Evolutionary conservation across 352 stramenopile species (phyloP).

Genomic region (Blastocystis sp.): DNA sequence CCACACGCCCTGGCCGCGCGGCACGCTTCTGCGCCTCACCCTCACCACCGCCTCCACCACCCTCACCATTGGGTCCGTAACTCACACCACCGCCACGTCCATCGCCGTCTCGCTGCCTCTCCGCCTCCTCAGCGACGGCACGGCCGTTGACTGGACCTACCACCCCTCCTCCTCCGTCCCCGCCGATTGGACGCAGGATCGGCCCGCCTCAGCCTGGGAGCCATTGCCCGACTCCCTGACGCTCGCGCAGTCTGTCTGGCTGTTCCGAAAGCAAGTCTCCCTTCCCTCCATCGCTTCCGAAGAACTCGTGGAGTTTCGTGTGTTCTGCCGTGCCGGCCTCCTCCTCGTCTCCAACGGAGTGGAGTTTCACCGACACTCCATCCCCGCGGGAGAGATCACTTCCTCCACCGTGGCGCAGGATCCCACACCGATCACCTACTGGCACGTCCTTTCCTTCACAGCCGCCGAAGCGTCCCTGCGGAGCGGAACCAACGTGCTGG

Average conservation of each 20-base stretch:
- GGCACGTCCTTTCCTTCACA: not conserved
- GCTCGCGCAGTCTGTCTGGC: conserved; percentile 33
- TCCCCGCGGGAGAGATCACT: not conserved
- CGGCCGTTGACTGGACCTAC: not conserved
- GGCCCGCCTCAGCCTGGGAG: not conserved
- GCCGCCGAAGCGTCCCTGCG: not conserved
- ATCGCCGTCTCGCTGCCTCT: conserved; percentile 16
- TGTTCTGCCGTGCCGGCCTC: not conserved
- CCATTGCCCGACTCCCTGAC: not conserved
- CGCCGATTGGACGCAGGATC: conserved; percentile 1
- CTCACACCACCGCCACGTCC: not conserved
- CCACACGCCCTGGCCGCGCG: not conserved
- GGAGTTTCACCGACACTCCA: not conserved
- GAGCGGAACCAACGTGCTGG: conserved; percentile 5
- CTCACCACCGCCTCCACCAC: not conserved
- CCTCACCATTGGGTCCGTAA: not conserved
- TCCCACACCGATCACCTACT: not conserved
- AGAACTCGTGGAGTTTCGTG: not conserved
- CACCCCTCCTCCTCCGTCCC: not conserved
- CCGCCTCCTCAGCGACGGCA: not conserved
- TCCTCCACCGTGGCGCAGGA: not conserved
- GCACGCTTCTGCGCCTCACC: conserved; percentile 9
- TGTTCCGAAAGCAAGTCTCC: not conserved
- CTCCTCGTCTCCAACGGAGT: not conserved
- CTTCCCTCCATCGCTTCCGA: not conserved